Percentiles rank a stretch among this genome's conserved stretches.
These are phyloP conservation scores for Wickerhamomyces canadensis DNA, from an alignment of 805 yeast genomes.

Conservation along the genomic window DNA sequence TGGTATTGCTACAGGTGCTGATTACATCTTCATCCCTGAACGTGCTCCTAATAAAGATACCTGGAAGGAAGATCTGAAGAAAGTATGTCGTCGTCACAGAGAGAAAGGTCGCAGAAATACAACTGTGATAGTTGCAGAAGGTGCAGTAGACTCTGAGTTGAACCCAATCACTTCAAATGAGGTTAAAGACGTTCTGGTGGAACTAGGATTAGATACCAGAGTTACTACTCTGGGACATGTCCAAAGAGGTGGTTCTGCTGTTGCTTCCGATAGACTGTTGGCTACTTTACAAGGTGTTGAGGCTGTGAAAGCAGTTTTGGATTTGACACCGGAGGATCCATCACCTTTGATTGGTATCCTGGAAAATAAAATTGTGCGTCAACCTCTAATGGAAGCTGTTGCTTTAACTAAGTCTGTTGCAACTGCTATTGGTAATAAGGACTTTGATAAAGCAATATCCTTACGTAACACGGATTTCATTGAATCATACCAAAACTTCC, in stretches of 20 bases:
- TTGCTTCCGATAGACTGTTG: constrained; percentile 63
- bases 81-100: constrained; percentile 60
- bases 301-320: constrained; percentile 71
- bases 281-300: constrained; percentile 82
- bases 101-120: constrained; percentile 71
- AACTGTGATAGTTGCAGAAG: constrained; percentile 78
- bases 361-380: constrained; percentile 64
- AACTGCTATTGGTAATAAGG: constrained; percentile 54
- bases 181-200: constrained; percentile 60
- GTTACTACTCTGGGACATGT: constrained; percentile 76
- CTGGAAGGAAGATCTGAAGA: constrained; percentile 67
- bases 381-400: constrained; percentile 71
- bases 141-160: constrained; percentile 68
- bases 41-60: constrained; percentile 57
- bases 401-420: constrained; percentile 68
- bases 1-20: constrained; percentile 77
- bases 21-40: constrained; percentile 76
- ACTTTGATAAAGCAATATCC: constrained; percentile 65
- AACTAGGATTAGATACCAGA: constrained; percentile 70
- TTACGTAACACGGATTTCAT: constrained; percentile 67
- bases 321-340: constrained; percentile 62
- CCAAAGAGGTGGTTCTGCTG: constrained; percentile 81
- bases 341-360: constrained; percentile 74
- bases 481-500: constrained; percentile 57
- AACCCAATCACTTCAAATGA: constrained; percentile 61